These are phyloP conservation scores for Malassezia arunalokei DNA, from an alignment of 1,284 basidiomycete genomes.

Conservation along the genomic window DNA sequence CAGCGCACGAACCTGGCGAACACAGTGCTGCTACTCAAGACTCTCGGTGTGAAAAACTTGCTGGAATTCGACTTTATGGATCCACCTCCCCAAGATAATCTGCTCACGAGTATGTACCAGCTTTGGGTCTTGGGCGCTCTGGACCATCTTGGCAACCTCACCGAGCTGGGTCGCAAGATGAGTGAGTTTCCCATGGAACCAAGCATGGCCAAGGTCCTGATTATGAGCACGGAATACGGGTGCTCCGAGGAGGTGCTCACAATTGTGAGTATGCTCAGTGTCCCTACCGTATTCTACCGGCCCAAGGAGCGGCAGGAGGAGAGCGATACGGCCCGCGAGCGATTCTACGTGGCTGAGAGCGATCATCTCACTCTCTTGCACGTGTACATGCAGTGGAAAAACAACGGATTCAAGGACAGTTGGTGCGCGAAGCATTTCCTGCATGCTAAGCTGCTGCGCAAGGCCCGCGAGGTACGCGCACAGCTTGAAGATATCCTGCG, in stretches of 20 bases:
- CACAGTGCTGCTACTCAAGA: constrained; percentile 87
- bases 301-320: constrained; percentile 92
- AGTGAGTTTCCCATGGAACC: constrained; percentile 72
- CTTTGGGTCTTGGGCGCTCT: constrained; percentile 95
- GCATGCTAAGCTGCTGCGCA: constrained; percentile 86
- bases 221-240: constrained; percentile 80
- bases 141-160: constrained; percentile 93
- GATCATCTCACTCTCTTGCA: constrained; percentile 92
- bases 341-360: constrained; percentile 95
- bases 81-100: constrained; percentile 59
- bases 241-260: constrained; percentile 94
- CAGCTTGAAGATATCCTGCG: constrained; percentile 99
- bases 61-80: constrained; percentile 99
- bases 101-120: constrained; percentile 87
- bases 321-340: constrained; percentile 87
- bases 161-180: constrained; percentile 84
- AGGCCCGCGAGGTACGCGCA: constrained; percentile 85
- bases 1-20: constrained; percentile 94
- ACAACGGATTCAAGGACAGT: constrained; percentile 74
- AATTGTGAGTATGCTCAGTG: constrained; percentile 96
- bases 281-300: constrained; percentile 81
- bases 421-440: constrained; percentile 92
- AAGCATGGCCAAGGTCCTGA: constrained; percentile 94
- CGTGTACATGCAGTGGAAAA: constrained; percentile 96
- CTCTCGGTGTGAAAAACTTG: constrained; percentile 81